Evolutionary conservation across 768 basidiomycete species (phyloP).

Genomic region (Russula brevipes): DNA sequence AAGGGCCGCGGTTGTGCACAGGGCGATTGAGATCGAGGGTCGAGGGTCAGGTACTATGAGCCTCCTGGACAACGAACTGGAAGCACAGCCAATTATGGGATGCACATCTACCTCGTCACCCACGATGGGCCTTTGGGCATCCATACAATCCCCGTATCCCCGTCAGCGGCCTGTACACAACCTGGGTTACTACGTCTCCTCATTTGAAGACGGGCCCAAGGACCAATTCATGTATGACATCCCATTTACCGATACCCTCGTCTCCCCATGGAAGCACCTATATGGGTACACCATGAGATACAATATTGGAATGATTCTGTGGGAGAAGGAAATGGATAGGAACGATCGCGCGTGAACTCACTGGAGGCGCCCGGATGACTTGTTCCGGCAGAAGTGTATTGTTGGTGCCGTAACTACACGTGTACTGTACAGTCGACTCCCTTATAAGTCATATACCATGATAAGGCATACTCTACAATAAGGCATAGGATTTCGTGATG

Average conservation of each 20-base stretch:
- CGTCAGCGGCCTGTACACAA: conserved; percentile 37
- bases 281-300: conserved; percentile 24
- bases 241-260: conserved; percentile 56
- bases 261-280: conserved; percentile 55
- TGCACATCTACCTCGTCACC: conserved; percentile 30
- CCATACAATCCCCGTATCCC: conserved; percentile 57
- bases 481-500: no score
- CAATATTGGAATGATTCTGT: conserved; percentile 9
- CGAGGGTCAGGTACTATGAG: conserved; percentile 48
- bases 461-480: no score
- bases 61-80: conserved; percentile 66
- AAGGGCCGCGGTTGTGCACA: conserved; percentile 28
- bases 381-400: conserved; percentile 92
- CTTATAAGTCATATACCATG: no score
- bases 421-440: no score
- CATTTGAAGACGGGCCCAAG: conserved; percentile 96
- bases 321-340: conserved; percentile 15
- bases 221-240: conserved; percentile 90
- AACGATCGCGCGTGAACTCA: conserved; percentile 43
- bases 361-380: conserved; percentile 63
- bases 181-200: conserved; percentile 76
- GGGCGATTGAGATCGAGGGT: conserved; percentile 29
- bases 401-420: conserved; percentile 86
- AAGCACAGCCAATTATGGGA: conserved; percentile 57
- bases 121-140: conserved; percentile 71